A percentile compares a stretch with the other conserved stretches of the same genome.
Conservation (phyloP, 148 eudicot genomes). For the Vaccinium macrocarpon region DNA sequence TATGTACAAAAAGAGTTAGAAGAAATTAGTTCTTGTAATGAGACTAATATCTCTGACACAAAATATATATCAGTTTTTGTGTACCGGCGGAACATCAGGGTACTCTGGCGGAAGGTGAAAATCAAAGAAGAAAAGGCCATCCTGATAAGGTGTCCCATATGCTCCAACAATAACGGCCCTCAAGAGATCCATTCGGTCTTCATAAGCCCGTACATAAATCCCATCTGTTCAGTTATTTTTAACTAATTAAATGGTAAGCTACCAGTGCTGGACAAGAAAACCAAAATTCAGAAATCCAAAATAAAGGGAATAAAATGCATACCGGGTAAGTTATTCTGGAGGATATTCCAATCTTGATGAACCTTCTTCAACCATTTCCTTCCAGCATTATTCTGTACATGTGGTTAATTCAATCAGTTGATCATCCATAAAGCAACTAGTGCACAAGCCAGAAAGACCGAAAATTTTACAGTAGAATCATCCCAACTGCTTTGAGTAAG, state of each 20-base stretch:
- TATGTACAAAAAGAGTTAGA: not conserved
- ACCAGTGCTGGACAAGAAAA: constrained; percentile 1
- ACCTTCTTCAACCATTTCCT: constrained; percentile 97
- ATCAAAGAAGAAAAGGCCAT: constrained; percentile 97
- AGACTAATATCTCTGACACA: not conserved
- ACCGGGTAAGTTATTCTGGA: constrained; percentile 95
- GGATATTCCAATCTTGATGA: constrained; percentile 92
- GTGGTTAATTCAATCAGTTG: not conserved
- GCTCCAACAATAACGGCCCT: constrained; percentile 97
- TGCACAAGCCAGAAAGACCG: not conserved
- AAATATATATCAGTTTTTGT: constrained; percentile 22
- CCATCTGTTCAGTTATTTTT: constrained; percentile 47
- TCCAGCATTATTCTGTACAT: constrained; percentile 55
- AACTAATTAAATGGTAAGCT: not conserved
- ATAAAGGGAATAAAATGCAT: not conserved
- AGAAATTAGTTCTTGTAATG: not conserved
- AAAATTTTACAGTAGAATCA: not conserved
- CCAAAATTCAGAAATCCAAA: not conserved
- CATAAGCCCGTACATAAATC: constrained; percentile 89
- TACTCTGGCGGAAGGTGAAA: constrained; percentile 95
- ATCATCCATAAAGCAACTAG: not conserved
- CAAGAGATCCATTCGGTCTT: constrained; percentile 94
- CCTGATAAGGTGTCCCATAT: constrained; percentile 98
- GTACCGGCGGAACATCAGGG: constrained; percentile 95
- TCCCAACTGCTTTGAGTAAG: not conserved